Base-by-base conservation (phyloP, 768 basidiomycete genomes). In the Boletus vinaceobasis region DNA sequence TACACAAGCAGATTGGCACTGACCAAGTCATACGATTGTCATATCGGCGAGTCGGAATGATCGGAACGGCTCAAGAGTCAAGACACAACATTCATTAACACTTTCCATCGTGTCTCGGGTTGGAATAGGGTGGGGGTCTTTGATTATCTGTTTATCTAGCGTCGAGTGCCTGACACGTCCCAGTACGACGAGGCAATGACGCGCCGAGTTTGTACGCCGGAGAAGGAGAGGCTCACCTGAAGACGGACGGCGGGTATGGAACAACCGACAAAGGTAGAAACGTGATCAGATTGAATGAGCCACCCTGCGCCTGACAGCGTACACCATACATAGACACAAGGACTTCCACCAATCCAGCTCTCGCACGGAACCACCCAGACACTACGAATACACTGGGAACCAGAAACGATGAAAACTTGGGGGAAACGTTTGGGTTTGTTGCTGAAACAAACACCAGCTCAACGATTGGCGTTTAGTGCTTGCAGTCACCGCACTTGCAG, bases 401-500 rank as follows among this genome's bases (percentile, higher is more conserved):
- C 3, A n/a, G 21, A 11, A 38, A 52, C 1, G 8, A 17, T 8
- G 19, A 17, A 32, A 19, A 32, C 2, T 2, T 0, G 11, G 4
- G 3, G 4, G 17, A n/a, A n/a, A 38, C 4, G 23, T 35, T 1
- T 10, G 11, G 9, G 17, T 45, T 31, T 47, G 1, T 23, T 5
- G 45, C 14, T 23, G 9, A 33, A 35, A 21, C 17, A 29, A 23
- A 36, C 1, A 5, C 15, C 6, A 5, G 23, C 0, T 27, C 5
- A 10, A 13, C 23, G 17, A 7, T 48, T 17, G 26, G 36, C 4
- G 1, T 27, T 44, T 39, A 61, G 48, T 53, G 55, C 45, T 57
- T 61, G 60, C 60, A 61, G 32, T 53, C 54, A n/a, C 51, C 11
- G 21, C 60, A 61, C 7, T 33, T 61, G 55, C 60, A 61, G 23